Percentiles rank a stretch among this genome's conserved stretches.
Evolutionary conservation across 257 asterid genomes (phyloP).

Genomic region (Jasminum sambac): DNA sequence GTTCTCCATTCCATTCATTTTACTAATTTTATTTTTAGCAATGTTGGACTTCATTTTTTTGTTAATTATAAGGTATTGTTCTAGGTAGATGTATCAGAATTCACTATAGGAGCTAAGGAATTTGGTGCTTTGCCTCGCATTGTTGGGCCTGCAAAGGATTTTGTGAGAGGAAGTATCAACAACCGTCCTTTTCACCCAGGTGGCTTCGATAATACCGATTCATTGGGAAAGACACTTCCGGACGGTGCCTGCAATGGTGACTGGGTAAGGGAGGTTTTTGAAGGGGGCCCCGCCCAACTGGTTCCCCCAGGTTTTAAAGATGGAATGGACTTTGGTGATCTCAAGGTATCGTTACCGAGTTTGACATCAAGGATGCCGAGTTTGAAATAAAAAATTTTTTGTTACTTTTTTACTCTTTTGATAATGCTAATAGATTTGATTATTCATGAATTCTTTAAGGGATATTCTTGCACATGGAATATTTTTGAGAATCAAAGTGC

Average conservation of each 20-base stretch:
- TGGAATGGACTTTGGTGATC: slow-evolving; percentile 81
- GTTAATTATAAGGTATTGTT: slow-evolving; percentile 30
- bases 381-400: neutral
- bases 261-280: slow-evolving; percentile 79
- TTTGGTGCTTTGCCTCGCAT: slow-evolving; percentile 89
- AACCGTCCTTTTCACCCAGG: slow-evolving; percentile 95
- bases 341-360: slow-evolving; percentile 49
- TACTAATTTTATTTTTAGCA: slow-evolving; percentile 19
- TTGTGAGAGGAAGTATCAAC: slow-evolving; percentile 83
- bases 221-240: slow-evolving; percentile 68
- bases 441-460: slow-evolving; percentile 46
- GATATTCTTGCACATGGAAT: slow-evolving; percentile 62
- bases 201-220: slow-evolving; percentile 67
- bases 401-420: slow-evolving; percentile 14
- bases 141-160: slow-evolving; percentile 88
- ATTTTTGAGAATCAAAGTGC: slow-evolving; percentile 39
- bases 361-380: slow-evolving; percentile 19
- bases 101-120: slow-evolving; percentile 64
- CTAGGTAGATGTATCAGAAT: slow-evolving; percentile 77
- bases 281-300: slow-evolving; percentile 71
- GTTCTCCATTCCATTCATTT: slow-evolving; percentile 26
- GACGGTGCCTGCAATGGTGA: slow-evolving; percentile 81
- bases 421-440: slow-evolving; percentile 18
- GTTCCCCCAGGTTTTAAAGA: slow-evolving; percentile 77
- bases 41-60: slow-evolving; percentile 15